Evolutionary conservation across 2,329 filamentous ascomycete species (phyloP).

Genomic region (Exophiala bonariae): DNA sequence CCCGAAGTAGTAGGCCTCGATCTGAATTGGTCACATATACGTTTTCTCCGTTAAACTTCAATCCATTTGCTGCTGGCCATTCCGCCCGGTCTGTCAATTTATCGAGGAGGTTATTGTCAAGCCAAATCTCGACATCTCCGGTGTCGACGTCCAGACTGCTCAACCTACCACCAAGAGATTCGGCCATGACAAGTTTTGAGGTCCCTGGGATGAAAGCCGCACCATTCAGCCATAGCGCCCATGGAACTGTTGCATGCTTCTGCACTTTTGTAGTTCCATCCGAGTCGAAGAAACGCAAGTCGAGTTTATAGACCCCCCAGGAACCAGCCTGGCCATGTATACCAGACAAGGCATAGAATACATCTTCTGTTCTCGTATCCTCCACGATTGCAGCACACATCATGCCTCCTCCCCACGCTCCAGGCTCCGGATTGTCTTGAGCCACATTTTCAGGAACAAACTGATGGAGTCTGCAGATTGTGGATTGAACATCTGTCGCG

Average conservation of each 20-base stretch:
- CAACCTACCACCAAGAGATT: constrained; percentile 5
- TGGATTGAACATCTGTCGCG: no score
- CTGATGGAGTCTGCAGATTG: no score
- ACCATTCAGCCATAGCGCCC: constrained; percentile 9
- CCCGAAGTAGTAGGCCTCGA: constrained; percentile 1
- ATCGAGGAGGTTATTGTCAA: not conserved
- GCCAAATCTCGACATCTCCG: constrained; percentile 5
- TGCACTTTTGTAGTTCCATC: not conserved
- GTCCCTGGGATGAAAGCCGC: constrained; percentile 1
- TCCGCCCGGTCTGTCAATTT: constrained; percentile 5
- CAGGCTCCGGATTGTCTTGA: no score
- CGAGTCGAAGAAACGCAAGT: constrained; percentile 1
- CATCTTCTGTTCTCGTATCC: no score
- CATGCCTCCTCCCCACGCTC: no score
- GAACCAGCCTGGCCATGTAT: constrained; percentile 6
- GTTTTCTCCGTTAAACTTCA: not conserved
- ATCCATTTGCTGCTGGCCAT: constrained; percentile 3
- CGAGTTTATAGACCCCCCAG: constrained; percentile 6
- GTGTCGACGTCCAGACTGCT: constrained; percentile 3
- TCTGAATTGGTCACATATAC: constrained; percentile 10
- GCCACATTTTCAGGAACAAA: no score
- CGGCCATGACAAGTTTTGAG: constrained; percentile 7
- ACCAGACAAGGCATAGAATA: constrained; percentile 9
- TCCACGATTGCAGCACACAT: no score
- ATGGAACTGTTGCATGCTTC: not conserved